A percentile compares a stretch with the other conserved stretches of the same genome.
These are phyloP conservation scores for Wickerhamia fluorescens DNA, from an alignment of 805 yeast species.

Conservation along the genomic window DNA sequence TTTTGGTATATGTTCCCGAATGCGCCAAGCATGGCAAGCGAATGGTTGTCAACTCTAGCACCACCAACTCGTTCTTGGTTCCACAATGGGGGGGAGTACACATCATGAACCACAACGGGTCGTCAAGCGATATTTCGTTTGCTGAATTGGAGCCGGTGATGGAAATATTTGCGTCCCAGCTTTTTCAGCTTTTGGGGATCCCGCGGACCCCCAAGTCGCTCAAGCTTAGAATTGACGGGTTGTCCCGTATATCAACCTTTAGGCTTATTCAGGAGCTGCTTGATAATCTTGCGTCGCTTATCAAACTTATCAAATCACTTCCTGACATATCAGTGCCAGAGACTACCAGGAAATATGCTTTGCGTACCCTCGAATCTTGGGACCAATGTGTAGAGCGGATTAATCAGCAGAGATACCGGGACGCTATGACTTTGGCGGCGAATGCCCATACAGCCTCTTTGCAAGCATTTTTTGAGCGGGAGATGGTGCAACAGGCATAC, in stretches of 20 bases:
- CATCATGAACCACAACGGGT: constrained; percentile 33
- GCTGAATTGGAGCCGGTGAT: constrained; percentile 49
- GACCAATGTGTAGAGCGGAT: constrained; percentile 25
- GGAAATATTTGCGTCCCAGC: constrained; percentile 67
- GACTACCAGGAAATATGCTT: constrained; percentile 54
- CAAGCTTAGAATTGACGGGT: constrained; percentile 54
- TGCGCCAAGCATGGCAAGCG: constrained; percentile 36
- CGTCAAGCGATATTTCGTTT: constrained; percentile 21
- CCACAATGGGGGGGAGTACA: constrained; percentile 90
- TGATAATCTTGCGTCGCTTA: constrained; percentile 66
- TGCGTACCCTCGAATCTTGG: constrained; percentile 39
- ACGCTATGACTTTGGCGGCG: constrained; percentile 34
- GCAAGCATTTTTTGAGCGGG: constrained; percentile 84
- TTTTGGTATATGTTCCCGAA: constrained; percentile 61
- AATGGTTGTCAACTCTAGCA: constrained; percentile 39
- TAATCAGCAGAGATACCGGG: constrained; percentile 24
- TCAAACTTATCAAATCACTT: constrained; percentile 60
- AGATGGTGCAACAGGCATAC: constrained; percentile 91
- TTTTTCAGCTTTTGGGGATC: constrained; percentile 67
- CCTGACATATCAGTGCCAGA: constrained; percentile 80
- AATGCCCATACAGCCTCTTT: constrained; percentile 56
- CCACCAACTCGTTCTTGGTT: constrained; percentile 57
- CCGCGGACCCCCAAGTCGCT: constrained; percentile 54
- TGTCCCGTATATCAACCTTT: constrained; percentile 51
- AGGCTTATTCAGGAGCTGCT: constrained; percentile 56